phyloP scores from a whole-genome alignment of 2,329 filamentous ascomycete genomes.

The Sclerotiophoma versabilis region DNA sequence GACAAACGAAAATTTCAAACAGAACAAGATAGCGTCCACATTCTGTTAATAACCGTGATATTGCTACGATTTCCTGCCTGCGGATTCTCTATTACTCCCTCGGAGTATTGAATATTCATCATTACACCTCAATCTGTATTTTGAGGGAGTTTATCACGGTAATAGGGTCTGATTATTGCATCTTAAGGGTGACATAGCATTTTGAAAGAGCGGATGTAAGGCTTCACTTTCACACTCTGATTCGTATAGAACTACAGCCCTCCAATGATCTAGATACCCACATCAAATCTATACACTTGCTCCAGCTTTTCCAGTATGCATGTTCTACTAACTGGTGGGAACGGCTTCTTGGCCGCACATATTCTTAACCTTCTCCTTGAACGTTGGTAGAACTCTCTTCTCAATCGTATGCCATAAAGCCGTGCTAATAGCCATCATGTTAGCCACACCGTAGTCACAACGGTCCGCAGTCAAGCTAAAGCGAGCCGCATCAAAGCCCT shows the following conservation, averaged over 20 bases:
- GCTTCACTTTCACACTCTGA: too few relatives aligned
- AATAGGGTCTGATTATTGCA: too few relatives aligned
- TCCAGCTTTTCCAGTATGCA: too few relatives aligned
- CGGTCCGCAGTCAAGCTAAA: constrained; percentile 64
- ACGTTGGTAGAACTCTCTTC: constrained; percentile 46
- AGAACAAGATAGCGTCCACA: too few relatives aligned
- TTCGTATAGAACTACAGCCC: too few relatives aligned
- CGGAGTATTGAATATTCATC: neutral
- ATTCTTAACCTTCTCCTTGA: constrained; percentile 62
- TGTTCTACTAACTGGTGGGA: constrained; percentile 54
- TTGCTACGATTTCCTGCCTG: neutral
- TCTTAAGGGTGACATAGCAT: too few relatives aligned
- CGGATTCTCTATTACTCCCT: constrained; percentile 1
- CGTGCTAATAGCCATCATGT: neutral
- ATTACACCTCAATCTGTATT: neutral
- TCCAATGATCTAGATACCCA: too few relatives aligned
- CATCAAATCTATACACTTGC: too few relatives aligned
- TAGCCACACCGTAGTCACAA: constrained; percentile 65
- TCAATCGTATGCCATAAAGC: neutral
- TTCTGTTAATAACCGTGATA: neutral
- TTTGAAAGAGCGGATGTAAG: too few relatives aligned
- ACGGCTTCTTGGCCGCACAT: constrained; percentile 68
- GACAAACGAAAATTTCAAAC: too few relatives aligned
- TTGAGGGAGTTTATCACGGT: too few relatives aligned
- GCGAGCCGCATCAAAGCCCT: constrained; percentile 61